Evolutionary conservation across 108 stramenopile genomes (phyloP).

Genomic region (Cylindrotheca fusiformis): DNA sequence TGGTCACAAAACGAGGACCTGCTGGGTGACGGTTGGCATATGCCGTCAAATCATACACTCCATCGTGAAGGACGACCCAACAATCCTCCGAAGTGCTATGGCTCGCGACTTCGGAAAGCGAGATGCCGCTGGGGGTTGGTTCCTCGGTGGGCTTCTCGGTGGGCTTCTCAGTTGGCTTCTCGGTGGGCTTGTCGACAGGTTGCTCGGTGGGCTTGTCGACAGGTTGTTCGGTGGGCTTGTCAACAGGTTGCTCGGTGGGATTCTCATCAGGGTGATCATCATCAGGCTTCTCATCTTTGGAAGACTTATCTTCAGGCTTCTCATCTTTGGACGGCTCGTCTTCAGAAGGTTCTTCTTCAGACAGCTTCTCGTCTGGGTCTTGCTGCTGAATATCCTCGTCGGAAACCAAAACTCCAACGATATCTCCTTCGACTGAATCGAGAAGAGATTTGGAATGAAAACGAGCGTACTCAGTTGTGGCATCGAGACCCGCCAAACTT

Average conservation of each 20-base stretch:
- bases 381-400: too few relatives aligned
- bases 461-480: slow-evolving; percentile 15
- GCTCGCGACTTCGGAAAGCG: slow-evolving; percentile 31
- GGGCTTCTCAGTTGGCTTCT: neutral
- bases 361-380: too few relatives aligned
- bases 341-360: neutral
- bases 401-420: neutral
- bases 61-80: slow-evolving; percentile 12
- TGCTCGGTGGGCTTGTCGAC: neutral
- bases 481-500: slow-evolving; percentile 24
- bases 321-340: neutral
- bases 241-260: neutral
- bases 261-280: neutral
- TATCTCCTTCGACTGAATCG: neutral
- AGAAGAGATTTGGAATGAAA: slow-evolving; percentile 8
- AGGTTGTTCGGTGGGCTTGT: neutral
- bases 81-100: slow-evolving; percentile 42
- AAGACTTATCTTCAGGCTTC: neutral
- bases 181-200: neutral
- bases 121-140: neutral
- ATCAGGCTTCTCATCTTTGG: neutral
- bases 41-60: slow-evolving; percentile 17
- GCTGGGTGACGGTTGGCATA: slow-evolving; percentile 19
- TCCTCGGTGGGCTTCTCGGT: neutral
- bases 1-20: neutral